A percentile compares a stretch with the other conserved stretches of the same genome.
These are phyloP conservation scores for Dipsacomyces acuminosporus DNA, from an alignment of 371 early-diverging fungal species.

Conservation along the genomic window DNA sequence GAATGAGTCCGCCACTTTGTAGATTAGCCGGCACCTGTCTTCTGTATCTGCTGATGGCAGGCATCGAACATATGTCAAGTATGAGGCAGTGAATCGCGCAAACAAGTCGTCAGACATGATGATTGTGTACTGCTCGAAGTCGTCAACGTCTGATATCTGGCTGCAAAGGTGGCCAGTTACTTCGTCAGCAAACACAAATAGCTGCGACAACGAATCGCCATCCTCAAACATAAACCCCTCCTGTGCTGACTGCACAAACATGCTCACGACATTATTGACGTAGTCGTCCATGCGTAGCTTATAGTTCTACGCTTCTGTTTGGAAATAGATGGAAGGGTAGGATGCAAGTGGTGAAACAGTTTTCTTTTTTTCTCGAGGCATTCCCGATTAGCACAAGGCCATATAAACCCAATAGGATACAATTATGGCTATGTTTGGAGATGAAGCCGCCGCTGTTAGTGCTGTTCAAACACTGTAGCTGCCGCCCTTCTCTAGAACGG, in stretches of 20 bases:
- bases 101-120: slow-evolving; percentile 13
- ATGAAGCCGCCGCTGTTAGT: too few relatives aligned
- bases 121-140: slow-evolving; percentile 25
- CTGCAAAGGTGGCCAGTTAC: slow-evolving; percentile 9
- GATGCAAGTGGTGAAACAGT: too few relatives aligned
- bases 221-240: slow-evolving; percentile 29
- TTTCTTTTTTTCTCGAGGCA: too few relatives aligned
- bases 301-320: too few relatives aligned
- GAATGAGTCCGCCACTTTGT: slow-evolving; percentile 20
- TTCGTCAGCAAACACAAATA: slow-evolving; percentile 29
- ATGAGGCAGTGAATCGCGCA: slow-evolving; percentile 21
- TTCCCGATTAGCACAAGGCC: too few relatives aligned
- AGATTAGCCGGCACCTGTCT: slow-evolving; percentile 14
- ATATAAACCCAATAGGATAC: too few relatives aligned
- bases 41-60: slow-evolving; percentile 3
- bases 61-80: slow-evolving; percentile 29
- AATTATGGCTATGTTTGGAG: too few relatives aligned
- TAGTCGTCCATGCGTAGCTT: slow-evolving; percentile 22
- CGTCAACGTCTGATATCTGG: slow-evolving; percentile 13
- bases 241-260: slow-evolving; percentile 28
- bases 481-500: too few relatives aligned
- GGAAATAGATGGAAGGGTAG: too few relatives aligned
- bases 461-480: too few relatives aligned
- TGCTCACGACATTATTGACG: slow-evolving; percentile 17
- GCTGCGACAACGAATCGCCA: slow-evolving; percentile 25